These are phyloP conservation scores for Crithidia acanthocephali DNA, from an alignment of 208 protist genomes.

Conservation along the genomic window DNA sequence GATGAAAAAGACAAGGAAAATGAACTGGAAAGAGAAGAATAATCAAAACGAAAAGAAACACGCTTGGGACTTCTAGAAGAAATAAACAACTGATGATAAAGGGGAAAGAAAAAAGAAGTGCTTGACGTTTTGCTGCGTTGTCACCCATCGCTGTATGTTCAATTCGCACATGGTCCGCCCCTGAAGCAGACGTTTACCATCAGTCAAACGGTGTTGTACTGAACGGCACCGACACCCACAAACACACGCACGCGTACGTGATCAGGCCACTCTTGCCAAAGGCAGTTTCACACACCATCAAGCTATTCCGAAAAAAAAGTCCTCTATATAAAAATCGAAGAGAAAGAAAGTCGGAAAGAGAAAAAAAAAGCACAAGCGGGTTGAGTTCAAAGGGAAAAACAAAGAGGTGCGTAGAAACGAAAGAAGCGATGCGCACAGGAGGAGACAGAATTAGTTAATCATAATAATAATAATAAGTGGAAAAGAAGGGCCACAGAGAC, in stretches of 20 bases:
- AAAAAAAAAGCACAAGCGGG: background rate
- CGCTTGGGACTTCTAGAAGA: no score
- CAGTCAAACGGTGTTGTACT: background rate
- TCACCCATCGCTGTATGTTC: background rate
- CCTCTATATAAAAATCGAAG: background rate
- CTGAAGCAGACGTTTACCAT: background rate
- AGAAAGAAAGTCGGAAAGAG: background rate
- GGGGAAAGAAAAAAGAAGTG: background rate
- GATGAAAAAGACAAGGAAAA: constrained; percentile 1
- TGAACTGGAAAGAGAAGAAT: background rate
- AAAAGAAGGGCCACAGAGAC: background rate
- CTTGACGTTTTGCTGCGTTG: background rate
- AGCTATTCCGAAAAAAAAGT: background rate
- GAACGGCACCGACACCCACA: background rate
- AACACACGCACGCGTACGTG: background rate
- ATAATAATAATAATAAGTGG: constrained; percentile 1
- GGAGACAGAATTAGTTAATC: constrained; percentile 11
- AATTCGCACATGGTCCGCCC: no score
- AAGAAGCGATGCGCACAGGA: constrained; percentile 9
- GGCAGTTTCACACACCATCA: background rate
- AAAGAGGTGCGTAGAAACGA: background rate
- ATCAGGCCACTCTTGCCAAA: background rate
- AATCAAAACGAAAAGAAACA: no score
- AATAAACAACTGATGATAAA: no score
- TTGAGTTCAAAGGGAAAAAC: background rate